Conservation (phyloP, 257 asterid species). For the Capsicum rhomboideum region DNA sequence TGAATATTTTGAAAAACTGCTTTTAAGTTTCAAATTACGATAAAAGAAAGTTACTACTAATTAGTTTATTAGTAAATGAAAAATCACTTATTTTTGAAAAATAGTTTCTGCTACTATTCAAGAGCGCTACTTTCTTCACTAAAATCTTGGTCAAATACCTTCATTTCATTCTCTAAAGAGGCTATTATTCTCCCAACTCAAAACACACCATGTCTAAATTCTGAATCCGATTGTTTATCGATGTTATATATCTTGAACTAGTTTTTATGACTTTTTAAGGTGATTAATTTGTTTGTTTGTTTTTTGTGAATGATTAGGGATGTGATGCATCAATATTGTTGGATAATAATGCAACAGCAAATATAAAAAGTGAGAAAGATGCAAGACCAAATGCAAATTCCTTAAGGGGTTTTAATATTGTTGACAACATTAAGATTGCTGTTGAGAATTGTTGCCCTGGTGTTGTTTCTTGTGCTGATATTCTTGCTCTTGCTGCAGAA, state of each 20-base stretch:
- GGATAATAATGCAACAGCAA: conserved; percentile 31
- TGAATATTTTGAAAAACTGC: too few species aligned
- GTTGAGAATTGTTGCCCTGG: conserved; percentile 49
- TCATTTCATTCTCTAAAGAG: too few species aligned
- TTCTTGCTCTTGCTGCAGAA: conserved; percentile 54
- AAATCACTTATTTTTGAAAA: too few species aligned
- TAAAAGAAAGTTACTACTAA: background rate
- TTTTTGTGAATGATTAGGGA: conserved; percentile 26
- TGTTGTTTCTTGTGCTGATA: conserved; percentile 67
- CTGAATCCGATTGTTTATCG: background rate
- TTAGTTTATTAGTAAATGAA: too few species aligned
- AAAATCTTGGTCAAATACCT: too few species aligned
- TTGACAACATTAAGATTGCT: conserved; percentile 49
- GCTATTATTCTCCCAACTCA: background rate
- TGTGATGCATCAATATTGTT: conserved; percentile 57
- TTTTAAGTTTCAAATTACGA: too few species aligned
- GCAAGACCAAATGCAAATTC: conserved; percentile 47
- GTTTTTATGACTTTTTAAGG: background rate
- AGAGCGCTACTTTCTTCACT: too few species aligned
- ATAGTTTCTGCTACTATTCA: background rate
- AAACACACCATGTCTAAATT: background rate
- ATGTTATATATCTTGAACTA: background rate
- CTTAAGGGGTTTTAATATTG: conserved; percentile 42
- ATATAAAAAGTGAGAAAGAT: conserved; percentile 43
- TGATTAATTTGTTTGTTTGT: background rate